A percentile compares a stretch with the other conserved stretches of the same genome.
Conservation (phyloP, 75 land plant genomes). For the Pinus albicaulis region DNA sequence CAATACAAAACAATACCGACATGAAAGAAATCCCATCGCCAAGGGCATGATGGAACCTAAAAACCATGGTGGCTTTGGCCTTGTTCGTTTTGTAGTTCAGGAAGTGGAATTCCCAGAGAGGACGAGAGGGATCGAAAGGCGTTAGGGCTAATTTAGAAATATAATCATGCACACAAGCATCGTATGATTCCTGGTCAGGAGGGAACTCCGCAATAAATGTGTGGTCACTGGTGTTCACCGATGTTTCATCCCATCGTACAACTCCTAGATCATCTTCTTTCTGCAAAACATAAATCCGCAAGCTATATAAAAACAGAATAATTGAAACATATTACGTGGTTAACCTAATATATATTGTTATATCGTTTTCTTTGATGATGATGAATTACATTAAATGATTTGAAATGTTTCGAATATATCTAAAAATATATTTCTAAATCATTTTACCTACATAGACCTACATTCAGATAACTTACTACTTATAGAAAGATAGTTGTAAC, state of each 20-base stretch:
- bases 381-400: too few species aligned
- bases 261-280: background rate
- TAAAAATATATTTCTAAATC: too few species aligned
- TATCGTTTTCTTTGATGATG: too few species aligned
- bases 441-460: too few species aligned
- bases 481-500: too few species aligned
- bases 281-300: background rate
- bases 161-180: background rate
- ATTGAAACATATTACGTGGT: too few species aligned
- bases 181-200: background rate
- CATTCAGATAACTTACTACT: too few species aligned
- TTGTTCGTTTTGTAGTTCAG: constrained; percentile 1
- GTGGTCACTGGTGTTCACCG: background rate
- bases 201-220: background rate
- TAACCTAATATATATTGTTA: too few species aligned
- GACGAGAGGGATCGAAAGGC: constrained; percentile 5
- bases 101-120: constrained; percentile 77
- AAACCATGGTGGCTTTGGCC: background rate
- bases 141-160: background rate
- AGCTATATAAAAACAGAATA: too few species aligned
- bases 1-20: background rate
- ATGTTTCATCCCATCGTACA: background rate
- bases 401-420: too few species aligned
- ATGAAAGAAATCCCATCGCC: background rate
- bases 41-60: background rate